A percentile compares a stretch with the other conserved stretches of the same genome.
Evolutionary conservation across 164 flowering plant species (phyloP).

Genomic region (Pachysandra terminalis): DNA sequence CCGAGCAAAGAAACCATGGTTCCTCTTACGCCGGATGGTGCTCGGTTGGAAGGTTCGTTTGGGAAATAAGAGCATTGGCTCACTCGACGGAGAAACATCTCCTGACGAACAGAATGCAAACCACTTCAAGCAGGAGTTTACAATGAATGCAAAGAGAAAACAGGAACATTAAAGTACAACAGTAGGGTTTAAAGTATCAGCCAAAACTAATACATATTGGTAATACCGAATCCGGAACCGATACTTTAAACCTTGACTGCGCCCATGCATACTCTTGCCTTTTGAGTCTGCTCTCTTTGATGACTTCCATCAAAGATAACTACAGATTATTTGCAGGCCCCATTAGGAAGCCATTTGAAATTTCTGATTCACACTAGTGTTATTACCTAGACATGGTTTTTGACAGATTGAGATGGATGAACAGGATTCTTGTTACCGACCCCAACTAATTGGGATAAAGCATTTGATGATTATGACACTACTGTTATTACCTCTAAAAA

Average conservation of each 20-base stretch:
- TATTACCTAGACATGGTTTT: too few species aligned
- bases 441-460: too few species aligned
- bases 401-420: too few species aligned
- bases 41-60: conserved; percentile 85
- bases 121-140: background rate
- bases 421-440: too few species aligned
- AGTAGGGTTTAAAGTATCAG: too few species aligned
- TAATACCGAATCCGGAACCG: too few species aligned
- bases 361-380: background rate
- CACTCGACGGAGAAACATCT: conserved; percentile 37
- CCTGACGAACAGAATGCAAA: conserved; percentile 21
- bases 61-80: conserved; percentile 61
- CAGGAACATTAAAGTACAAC: background rate
- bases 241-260: background rate
- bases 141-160: background rate
- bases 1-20: conserved; percentile 83
- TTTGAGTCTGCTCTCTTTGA: background rate
- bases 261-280: background rate
- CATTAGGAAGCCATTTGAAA: background rate
- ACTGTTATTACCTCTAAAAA: too few species aligned
- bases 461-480: too few species aligned
- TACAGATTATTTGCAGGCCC: background rate
- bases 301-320: background rate
- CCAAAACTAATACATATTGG: too few species aligned
- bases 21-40: conserved; percentile 66